Percentiles rank a stretch among this genome's conserved stretches.
These are phyloP conservation scores for Neopestalotiopsis sp. DNA, from an alignment of 2,329 filamentous ascomycete genomes.

Conservation along the genomic window DNA sequence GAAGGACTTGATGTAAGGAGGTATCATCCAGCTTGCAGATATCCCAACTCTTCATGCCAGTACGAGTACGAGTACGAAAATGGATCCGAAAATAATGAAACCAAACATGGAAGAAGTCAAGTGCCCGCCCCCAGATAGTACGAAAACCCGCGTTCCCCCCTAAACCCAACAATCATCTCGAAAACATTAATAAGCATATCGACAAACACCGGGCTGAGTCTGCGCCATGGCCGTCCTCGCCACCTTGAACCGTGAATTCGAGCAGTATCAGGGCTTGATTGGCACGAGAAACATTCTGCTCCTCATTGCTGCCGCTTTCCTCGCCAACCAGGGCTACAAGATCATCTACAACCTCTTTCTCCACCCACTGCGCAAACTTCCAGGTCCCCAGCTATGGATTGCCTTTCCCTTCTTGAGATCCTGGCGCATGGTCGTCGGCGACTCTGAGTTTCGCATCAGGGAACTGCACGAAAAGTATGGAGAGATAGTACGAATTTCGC, in stretches of 20 bases:
- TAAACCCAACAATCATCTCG: background rate
- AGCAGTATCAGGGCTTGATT: background rate
- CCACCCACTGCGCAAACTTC: conserved; percentile 13
- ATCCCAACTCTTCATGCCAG: too few species aligned
- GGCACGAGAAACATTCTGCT: conserved; percentile 4
- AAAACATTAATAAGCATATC: background rate
- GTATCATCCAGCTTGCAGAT: too few species aligned
- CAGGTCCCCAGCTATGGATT: conserved; percentile 23
- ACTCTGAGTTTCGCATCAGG: conserved; percentile 25
- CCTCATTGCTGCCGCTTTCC: conserved; percentile 8
- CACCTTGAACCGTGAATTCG: background rate
- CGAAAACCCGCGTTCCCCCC: background rate
- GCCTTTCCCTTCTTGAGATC: conserved; percentile 27
- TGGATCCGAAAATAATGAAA: background rate
- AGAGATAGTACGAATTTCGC: conserved; percentile 44
- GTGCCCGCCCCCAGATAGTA: background rate
- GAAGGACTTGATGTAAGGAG: too few species aligned
- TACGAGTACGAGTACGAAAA: too few species aligned
- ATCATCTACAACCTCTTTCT: conserved; percentile 17
- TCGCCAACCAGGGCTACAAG: conserved; percentile 22
- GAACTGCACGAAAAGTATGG: conserved; percentile 42
- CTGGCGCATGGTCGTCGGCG: conserved; percentile 27
- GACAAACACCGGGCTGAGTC: background rate
- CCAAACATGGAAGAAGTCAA: background rate
- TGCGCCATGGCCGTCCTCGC: background rate